These are phyloP conservation scores for Rhazya stricta DNA, from an alignment of 257 asterid species.

Conservation along the genomic window DNA sequence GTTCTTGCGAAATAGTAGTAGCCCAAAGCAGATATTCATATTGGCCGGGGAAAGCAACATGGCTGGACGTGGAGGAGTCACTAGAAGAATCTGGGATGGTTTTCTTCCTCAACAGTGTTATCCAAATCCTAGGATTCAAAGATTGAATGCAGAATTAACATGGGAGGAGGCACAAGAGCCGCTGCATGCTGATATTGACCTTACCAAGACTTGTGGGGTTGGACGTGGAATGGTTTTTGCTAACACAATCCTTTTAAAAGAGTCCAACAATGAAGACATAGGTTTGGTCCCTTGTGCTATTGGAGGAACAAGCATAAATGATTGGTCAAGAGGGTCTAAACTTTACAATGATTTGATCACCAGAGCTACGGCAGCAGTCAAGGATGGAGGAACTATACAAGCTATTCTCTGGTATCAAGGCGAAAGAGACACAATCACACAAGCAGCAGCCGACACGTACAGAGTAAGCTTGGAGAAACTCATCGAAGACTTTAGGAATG, in stretches of 20 bases:
- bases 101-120: conserved; percentile 26
- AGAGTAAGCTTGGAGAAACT: conserved; percentile 14
- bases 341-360: conserved; percentile 22
- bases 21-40: conserved; percentile 21
- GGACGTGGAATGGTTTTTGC: conserved; percentile 52
- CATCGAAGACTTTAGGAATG: conserved; percentile 21
- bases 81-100: conserved; percentile 15
- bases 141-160: conserved; percentile 12
- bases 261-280: conserved; percentile 15
- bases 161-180: conserved; percentile 45
- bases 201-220: conserved; percentile 30
- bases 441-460: conserved; percentile 6
- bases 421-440: conserved; percentile 24
- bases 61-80: conserved; percentile 42
- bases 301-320: conserved; percentile 29
- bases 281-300: conserved; percentile 46
- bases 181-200: conserved; percentile 28
- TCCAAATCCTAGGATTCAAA: conserved; percentile 15
- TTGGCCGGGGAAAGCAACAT: conserved; percentile 52
- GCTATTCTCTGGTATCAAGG: conserved; percentile 48
- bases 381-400: conserved; percentile 26
- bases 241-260: conserved; percentile 22
- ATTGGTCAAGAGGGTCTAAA: conserved; percentile 23
- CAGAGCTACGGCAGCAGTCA: conserved; percentile 22
- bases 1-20: no score